These are phyloP conservation scores for Penicillium janthinellum DNA, from an alignment of 2,329 filamentous ascomycete species.

Conservation along the genomic window DNA sequence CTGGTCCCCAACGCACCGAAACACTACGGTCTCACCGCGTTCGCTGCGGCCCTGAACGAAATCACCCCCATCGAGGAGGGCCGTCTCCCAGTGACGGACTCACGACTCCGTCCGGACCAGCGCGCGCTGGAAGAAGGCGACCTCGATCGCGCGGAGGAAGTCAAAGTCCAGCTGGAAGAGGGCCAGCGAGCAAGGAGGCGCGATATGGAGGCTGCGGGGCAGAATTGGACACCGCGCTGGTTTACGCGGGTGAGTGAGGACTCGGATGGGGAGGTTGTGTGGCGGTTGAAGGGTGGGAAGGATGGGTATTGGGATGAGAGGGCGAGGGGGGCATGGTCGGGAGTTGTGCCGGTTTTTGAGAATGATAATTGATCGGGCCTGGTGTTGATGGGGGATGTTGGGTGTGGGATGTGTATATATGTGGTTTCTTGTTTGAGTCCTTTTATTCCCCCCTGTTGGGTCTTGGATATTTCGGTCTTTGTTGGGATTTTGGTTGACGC, in stretches of 20 bases:
- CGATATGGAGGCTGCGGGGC: constrained; percentile 73
- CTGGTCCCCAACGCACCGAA: constrained; percentile 77
- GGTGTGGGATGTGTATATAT: not conserved
- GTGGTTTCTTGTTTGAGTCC: not conserved
- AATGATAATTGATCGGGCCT: constrained; percentile 25
- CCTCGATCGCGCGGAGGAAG: constrained; percentile 77
- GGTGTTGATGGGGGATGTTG: not conserved
- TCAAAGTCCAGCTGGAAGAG: constrained; percentile 85
- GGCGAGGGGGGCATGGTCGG: constrained; percentile 65
- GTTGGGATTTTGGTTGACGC: not conserved
- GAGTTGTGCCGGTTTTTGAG: constrained; percentile 58
- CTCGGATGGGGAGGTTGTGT: constrained; percentile 49
- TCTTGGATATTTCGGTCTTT: not conserved
- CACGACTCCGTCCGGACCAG: constrained; percentile 82
- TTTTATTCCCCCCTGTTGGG: not conserved
- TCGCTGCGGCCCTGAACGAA: constrained; percentile 85
- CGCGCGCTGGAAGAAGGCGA: constrained; percentile 78
- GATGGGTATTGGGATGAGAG: constrained; percentile 95
- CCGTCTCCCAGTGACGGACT: constrained; percentile 78
- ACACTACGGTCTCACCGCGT: constrained; percentile 85
- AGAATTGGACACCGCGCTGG: constrained; percentile 76
- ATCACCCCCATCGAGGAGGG: constrained; percentile 76
- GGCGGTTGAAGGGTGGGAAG: constrained; percentile 76
- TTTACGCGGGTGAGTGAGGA: constrained; percentile 67
- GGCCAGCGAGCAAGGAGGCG: constrained; percentile 74